Base-by-base conservation (phyloP, 345 rosid species). In the Zanthoxylum bungeanum region DNA sequence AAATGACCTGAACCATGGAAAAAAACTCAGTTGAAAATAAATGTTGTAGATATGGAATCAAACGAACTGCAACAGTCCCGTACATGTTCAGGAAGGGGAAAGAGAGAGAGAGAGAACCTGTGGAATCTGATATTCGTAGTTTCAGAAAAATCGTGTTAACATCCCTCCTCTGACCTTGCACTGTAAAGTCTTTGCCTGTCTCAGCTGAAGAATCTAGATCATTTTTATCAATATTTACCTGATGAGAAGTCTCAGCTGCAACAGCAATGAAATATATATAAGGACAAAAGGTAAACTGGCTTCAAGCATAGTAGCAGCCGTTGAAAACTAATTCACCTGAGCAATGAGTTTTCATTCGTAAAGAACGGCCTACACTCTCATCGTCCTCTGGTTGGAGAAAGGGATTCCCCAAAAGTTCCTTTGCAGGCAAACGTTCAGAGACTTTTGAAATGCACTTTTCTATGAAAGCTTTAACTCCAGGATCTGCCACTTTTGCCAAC, bases 401-500 rank as follows among this genome's bases (percentile, higher is more conserved):
- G 42, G 94, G 92, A 83, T 95, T 97, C 85, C 80, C 82, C 78
- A 95, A 75, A 67, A 92, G 98, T 76, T 95, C 92, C 82, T 81
- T 86, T 37, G 99, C 98, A 5, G 96, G 68, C 72, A 91, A 77
- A 55, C 98, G 89, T 19, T 85, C 83, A 14, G 97, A 84, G 67
- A 85, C 98, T 44, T 78, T 84, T 19, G 97, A 84, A 50, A 92
- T 89, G 69, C 99, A 95, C 82, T 95, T 95, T 79, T 88, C 97
- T 72, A 95, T 92, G 78, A 95, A 95, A 56, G 75, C 75, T 83
- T 73, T 87, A 49, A 92, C 91, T 34, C 78, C 80, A 14, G 80
- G 82, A 79, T 92, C 88, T 55, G 74, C 78, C 79, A 95, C 98
- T 75, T 88, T 95, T 33, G 81, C 85, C 81, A 95, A 84, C 22